Evolutionary conservation across 106 monocot species (phyloP), one percentile per base, ranked within the genome.

Genomic region (Acanthochlamys bracteata): DNA sequence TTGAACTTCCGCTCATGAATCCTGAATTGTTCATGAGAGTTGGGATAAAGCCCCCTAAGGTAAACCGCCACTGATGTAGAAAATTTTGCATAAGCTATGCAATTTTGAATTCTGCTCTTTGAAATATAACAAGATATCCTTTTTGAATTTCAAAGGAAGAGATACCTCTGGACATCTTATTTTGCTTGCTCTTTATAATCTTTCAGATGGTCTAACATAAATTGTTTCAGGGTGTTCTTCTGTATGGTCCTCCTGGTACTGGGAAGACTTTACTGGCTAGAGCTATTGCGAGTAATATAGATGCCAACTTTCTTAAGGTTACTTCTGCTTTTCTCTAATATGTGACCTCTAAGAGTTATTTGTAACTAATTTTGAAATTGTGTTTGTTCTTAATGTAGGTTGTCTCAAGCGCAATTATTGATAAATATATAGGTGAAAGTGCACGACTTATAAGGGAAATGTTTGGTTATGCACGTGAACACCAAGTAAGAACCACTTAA

Each of bases 41-140:
- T 19, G 93, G 93, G 26, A 93, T 93, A 23, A 93, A 89, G 41
- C 93, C 93, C n/a, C 93, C 93, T 23, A 93, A 93, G 93, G 93
- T 93, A 68, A 41, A 21, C 33, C 6, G 6, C 6, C 1, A 33
- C 6, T 33, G 6, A 33, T 33, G 33, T 33, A 33, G 33, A 33
- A 1, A 33, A 33, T 33, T n/a, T n/a, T n/a, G n/a, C n/a, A n/a
- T n/a, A n/a, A n/a, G n/a, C n/a, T n/a, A n/a, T n/a, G n/a, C n/a
- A n/a, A n/a, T n/a, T n/a, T n/a, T n/a, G n/a, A n/a, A 33, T 33
- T 6, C 33, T 1, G 33, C 33, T 33, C 6, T 6, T 33, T 33
- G 33, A 33, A 33, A 33, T 33, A 33, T 3, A 6, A 33, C 33
- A 33, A 33, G 1, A 33, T 33, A 33, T 33, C 1, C 6, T 1